These are phyloP conservation scores for Amphibolis antarctica DNA, from an alignment of 106 monocot genomes.

Conservation along the genomic window DNA sequence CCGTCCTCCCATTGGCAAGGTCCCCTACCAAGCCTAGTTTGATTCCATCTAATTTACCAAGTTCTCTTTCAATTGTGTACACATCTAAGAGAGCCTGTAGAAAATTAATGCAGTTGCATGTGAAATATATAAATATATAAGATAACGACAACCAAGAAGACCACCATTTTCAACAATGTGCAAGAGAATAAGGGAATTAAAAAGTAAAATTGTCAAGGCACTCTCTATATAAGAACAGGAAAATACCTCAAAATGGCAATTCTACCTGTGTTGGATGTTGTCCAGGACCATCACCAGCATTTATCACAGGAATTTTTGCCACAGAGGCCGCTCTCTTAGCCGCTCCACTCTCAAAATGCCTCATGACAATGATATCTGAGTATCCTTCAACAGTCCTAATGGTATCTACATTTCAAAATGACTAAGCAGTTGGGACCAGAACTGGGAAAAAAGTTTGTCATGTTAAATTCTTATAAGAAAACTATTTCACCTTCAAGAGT, in stretches of 20 bases:
- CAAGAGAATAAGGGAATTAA: not conserved
- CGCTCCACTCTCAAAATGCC: constrained; percentile 97
- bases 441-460: not conserved
- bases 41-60: constrained; percentile 87
- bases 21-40: constrained; percentile 83
- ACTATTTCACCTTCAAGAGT: constrained; percentile 73
- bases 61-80: constrained; percentile 91
- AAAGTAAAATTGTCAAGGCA: not conserved
- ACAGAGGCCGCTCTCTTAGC: constrained; percentile 63
- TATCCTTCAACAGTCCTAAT: constrained; percentile 99
- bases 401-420: constrained; percentile 42
- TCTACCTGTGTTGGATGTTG: constrained; percentile 96
- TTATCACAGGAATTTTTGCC: constrained; percentile 76
- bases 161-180: too few species aligned
- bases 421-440: not conserved
- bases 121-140: not conserved
- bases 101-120: not conserved
- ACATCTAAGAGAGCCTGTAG: constrained; percentile 87
- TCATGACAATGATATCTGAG: constrained; percentile 88
- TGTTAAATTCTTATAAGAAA: not conserved
- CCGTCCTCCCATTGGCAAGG: constrained; percentile 96
- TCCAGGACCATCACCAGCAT: constrained; percentile 98
- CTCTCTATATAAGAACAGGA: not conserved
- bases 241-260: not conserved
- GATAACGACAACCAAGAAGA: not conserved